phyloP scores from a whole-genome alignment of 2,329 filamentous ascomycete species.

The Trichoderma semiorbis region DNA sequence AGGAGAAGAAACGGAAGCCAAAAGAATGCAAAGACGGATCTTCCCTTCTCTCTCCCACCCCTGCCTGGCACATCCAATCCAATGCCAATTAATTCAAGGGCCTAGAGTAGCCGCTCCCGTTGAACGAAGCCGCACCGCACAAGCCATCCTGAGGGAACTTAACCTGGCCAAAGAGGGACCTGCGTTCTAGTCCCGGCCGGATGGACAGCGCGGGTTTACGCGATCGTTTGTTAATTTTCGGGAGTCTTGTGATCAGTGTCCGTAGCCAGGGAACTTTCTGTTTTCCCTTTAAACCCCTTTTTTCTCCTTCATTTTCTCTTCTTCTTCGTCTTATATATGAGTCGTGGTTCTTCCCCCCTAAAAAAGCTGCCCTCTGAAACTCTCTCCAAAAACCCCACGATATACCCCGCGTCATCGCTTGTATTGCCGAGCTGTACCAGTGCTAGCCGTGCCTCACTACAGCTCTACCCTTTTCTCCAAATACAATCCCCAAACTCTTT shows the following conservation, averaged over 20 bases:
- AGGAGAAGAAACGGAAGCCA: neutral
- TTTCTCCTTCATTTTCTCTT: neutral
- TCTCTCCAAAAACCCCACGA: slow-evolving; percentile 11
- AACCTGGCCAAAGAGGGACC: neutral
- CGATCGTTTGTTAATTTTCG: neutral
- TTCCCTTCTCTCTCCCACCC: neutral
- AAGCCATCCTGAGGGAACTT: neutral
- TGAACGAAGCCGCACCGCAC: neutral
- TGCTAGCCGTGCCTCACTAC: neutral
- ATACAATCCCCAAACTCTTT: neutral
- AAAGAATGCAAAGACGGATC: neutral
- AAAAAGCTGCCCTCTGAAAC: slow-evolving; percentile 15
- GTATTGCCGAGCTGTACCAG: neutral
- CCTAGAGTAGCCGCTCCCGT: slow-evolving; percentile 18
- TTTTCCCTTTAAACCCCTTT: slow-evolving; percentile 9
- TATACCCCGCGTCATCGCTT: slow-evolving; percentile 15
- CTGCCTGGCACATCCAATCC: neutral
- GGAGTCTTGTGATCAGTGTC: slow-evolving; percentile 17
- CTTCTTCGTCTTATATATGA: slow-evolving; percentile 8
- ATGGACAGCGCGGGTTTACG: slow-evolving; percentile 9
- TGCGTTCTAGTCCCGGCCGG: slow-evolving; percentile 8
- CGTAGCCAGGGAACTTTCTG: slow-evolving; percentile 3
- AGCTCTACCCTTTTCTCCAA: neutral
- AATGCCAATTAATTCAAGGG: neutral
- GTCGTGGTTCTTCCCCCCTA: neutral